Percentiles rank a stretch among this genome's conserved stretches.
phyloP scores from a whole-genome alignment of 23 red algal genomes.

The Gracilaria caudata region DNA sequence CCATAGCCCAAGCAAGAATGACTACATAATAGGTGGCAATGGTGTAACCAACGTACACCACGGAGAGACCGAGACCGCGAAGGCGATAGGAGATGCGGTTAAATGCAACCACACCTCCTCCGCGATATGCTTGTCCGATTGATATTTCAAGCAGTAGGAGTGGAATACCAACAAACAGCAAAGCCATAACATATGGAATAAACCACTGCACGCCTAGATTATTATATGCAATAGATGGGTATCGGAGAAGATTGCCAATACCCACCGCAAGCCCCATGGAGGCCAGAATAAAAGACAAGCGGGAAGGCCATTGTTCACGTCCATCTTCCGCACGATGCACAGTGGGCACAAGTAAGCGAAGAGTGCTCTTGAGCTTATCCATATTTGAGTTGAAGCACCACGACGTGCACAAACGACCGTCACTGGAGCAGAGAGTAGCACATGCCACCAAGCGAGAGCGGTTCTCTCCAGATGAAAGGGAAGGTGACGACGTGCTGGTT shows the following conservation, averaged over 20 bases:
- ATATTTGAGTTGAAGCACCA: background rate
- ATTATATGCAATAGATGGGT: constrained; percentile 16
- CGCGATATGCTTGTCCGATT: constrained; percentile 9
- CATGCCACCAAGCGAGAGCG: too few relatives aligned
- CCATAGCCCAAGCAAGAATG: constrained; percentile 23
- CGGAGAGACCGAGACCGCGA: constrained; percentile 4
- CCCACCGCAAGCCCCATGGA: constrained; percentile 24
- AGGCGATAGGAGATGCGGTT: background rate
- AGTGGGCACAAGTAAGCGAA: background rate
- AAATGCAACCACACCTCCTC: constrained; percentile 1
- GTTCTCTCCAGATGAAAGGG: too few relatives aligned
- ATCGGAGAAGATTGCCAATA: constrained; percentile 20
- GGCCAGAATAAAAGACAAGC: constrained; percentile 15
- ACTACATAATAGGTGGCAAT: constrained; percentile 24
- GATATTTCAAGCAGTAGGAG: constrained; percentile 24
- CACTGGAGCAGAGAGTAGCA: too few relatives aligned
- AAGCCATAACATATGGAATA: constrained; percentile 15
- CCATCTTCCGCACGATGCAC: constrained; percentile 11
- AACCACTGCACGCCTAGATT: constrained; percentile 25
- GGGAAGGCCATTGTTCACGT: constrained; percentile 14
- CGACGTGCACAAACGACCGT: background rate
- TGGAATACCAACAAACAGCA: constrained; percentile 18
- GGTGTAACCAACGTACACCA: constrained; percentile 9
- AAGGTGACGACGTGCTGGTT: too few relatives aligned
- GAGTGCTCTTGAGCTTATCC: background rate